Evolutionary conservation across 2,329 filamentous ascomycete genomes (phyloP).

Genomic region (Rachicladosporium sp.): DNA sequence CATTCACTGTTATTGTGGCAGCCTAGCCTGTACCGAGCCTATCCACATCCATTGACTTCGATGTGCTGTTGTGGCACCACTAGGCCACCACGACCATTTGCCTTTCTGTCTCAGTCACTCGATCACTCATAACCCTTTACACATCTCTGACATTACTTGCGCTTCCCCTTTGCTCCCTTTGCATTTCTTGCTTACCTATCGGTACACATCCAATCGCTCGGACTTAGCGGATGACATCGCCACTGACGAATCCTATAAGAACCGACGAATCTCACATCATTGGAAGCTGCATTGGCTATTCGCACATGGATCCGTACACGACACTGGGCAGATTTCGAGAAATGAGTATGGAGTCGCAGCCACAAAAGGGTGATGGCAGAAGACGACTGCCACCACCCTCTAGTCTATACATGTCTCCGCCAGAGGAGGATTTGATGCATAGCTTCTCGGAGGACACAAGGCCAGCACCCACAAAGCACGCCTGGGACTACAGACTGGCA

Average conservation of each 20-base stretch:
- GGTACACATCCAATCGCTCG: conserved; percentile 1
- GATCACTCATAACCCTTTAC: neutral
- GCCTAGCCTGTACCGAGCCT: too few relatives aligned
- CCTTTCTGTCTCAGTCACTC: conserved; percentile 3
- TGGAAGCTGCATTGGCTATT: too few relatives aligned
- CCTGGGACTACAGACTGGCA: conserved; percentile 6
- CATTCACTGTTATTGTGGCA: too few relatives aligned
- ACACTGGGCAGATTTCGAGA: too few relatives aligned
- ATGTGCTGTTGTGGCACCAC: too few relatives aligned
- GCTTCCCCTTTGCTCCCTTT: neutral
- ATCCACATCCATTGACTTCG: too few relatives aligned
- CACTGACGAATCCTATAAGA: conserved; percentile 3
- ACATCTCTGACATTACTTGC: conserved; percentile 1
- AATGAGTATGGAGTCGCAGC: too few relatives aligned
- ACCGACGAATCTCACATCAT: too few relatives aligned
- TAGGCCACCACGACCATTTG: conserved; percentile 1
- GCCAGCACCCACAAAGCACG: neutral
- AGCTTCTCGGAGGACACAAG: conserved; percentile 7
- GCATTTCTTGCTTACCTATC: neutral
- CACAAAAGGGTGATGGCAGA: neutral
- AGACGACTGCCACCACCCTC: conserved; percentile 3
- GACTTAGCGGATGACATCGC: conserved; percentile 3
- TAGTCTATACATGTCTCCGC: conserved; percentile 5
- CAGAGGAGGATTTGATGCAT: conserved; percentile 6
- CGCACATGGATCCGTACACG: too few relatives aligned